A percentile compares a stretch with the other conserved stretches of the same genome.
Conservation (phyloP, 2,329 filamentous ascomycete species). For the Pseudogymnoascus sp. region DNA sequence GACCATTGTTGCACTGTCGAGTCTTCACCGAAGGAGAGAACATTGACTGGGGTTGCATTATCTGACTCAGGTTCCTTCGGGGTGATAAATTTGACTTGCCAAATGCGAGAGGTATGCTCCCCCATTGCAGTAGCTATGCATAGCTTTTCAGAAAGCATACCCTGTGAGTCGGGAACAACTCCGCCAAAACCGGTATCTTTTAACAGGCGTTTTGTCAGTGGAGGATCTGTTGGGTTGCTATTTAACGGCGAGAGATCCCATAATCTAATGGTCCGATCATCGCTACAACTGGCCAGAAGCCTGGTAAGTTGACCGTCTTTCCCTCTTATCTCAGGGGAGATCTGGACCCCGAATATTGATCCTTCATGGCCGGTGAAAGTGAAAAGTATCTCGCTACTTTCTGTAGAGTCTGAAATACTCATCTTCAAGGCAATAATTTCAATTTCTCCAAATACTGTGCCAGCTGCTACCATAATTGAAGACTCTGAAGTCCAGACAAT, state of each 20-base stretch:
- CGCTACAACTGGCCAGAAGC: conserved; percentile 85
- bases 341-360: conserved; percentile 81
- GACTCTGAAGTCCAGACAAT: conserved; percentile 51
- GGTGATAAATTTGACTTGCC: conserved; percentile 64
- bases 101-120: conserved; percentile 82
- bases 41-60: conserved; percentile 30
- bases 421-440: conserved; percentile 74
- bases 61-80: conserved; percentile 6
- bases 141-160: conserved; percentile 24
- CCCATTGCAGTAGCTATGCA: conserved; percentile 65
- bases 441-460: conserved; percentile 91
- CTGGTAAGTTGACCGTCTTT: conserved; percentile 37
- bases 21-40: conserved; percentile 83
- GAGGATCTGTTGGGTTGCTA: neutral
- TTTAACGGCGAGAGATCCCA: conserved; percentile 57
- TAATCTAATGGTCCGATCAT: conserved; percentile 80
- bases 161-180: neutral
- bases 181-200: conserved; percentile 56
- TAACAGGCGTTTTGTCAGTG: neutral
- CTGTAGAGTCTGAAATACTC: conserved; percentile 6
- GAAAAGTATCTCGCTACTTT: conserved; percentile 37
- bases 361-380: conserved; percentile 70
- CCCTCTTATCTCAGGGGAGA: conserved; percentile 49
- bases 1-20: conserved; percentile 65
- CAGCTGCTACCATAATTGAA: conserved; percentile 68